These are phyloP conservation scores for Suillus hirtellus DNA, from an alignment of 768 basidiomycete genomes.

Conservation along the genomic window DNA sequence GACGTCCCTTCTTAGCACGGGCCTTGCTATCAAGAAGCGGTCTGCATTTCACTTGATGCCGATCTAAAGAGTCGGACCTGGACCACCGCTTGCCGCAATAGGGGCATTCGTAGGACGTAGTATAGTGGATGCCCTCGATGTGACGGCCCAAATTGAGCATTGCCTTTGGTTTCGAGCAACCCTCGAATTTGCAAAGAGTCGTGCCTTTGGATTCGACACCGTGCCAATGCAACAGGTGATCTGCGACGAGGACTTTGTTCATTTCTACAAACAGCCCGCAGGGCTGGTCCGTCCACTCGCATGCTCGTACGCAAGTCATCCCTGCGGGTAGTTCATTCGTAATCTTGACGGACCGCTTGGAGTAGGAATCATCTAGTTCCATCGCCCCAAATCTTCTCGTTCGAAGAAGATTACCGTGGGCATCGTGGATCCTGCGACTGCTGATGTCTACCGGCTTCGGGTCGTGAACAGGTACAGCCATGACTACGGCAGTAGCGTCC, in stretches of 20 bases:
- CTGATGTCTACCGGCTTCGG: not conserved
- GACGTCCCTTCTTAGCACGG: not conserved
- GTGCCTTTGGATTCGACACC: not conserved
- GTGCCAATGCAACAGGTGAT: not conserved
- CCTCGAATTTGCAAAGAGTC: not conserved
- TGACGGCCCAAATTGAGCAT: not conserved
- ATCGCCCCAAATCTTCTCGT: not conserved
- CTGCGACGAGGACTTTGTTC: not conserved
- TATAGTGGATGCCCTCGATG: not conserved
- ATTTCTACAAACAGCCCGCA: not conserved
- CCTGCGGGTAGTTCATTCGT: not conserved
- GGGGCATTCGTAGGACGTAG: not conserved
- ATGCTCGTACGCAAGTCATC: not conserved
- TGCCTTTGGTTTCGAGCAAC: not conserved
- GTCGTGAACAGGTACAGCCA: not conserved
- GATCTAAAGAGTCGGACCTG: not conserved
- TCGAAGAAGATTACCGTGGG: not conserved
- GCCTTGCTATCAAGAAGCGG: not conserved
- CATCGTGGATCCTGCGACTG: not conserved
- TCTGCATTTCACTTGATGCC: not conserved
- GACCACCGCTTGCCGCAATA: not conserved
- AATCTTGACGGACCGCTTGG: not conserved
- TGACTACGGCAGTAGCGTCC: not conserved
- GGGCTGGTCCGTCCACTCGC: not conserved
- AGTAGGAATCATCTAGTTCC: constrained; percentile 1